Percentiles rank a stretch among this genome's conserved stretches.
Evolutionary conservation across 2,329 filamentous ascomycete species (phyloP).

Genomic region (Cladophialophora chaetospira): DNA sequence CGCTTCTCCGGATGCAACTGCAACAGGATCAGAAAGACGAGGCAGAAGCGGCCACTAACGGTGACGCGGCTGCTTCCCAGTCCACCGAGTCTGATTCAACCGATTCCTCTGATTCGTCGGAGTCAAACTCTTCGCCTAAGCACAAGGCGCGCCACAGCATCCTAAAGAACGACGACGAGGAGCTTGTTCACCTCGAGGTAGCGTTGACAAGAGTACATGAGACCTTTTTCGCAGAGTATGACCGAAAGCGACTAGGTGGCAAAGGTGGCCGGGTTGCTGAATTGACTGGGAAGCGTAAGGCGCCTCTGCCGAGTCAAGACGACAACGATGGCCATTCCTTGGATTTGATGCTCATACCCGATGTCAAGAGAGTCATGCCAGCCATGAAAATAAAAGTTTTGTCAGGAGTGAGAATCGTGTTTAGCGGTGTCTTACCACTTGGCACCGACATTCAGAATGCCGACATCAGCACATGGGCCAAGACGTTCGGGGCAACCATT

Average conservation of each 20-base stretch:
- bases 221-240: slow-evolving; percentile 82
- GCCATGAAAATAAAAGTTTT: slow-evolving; percentile 77
- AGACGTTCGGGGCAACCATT: slow-evolving; percentile 74
- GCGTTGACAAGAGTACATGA: slow-evolving; percentile 75
- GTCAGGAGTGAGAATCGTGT: slow-evolving; percentile 73
- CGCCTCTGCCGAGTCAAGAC: slow-evolving; percentile 27
- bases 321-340: slow-evolving; percentile 19
- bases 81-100: slow-evolving; percentile 45
- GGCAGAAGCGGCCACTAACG: slow-evolving; percentile 50
- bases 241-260: slow-evolving; percentile 49
- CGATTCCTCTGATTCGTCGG: slow-evolving; percentile 30
- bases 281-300: slow-evolving; percentile 35
- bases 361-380: slow-evolving; percentile 83
- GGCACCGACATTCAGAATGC: slow-evolving; percentile 76
- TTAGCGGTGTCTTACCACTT: slow-evolving; percentile 86
- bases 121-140: slow-evolving; percentile 38
- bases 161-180: slow-evolving; percentile 82
- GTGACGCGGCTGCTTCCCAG: slow-evolving; percentile 40
- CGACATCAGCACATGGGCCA: slow-evolving; percentile 84
- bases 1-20: slow-evolving; percentile 88
- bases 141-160: slow-evolving; percentile 68
- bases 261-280: slow-evolving; percentile 46
- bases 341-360: slow-evolving; percentile 69
- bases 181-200: slow-evolving; percentile 74
- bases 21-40: slow-evolving; percentile 84